phyloP scores from a whole-genome alignment of 176 grass and related monocot genomes.

The Rhynchospora pubera region DNA sequence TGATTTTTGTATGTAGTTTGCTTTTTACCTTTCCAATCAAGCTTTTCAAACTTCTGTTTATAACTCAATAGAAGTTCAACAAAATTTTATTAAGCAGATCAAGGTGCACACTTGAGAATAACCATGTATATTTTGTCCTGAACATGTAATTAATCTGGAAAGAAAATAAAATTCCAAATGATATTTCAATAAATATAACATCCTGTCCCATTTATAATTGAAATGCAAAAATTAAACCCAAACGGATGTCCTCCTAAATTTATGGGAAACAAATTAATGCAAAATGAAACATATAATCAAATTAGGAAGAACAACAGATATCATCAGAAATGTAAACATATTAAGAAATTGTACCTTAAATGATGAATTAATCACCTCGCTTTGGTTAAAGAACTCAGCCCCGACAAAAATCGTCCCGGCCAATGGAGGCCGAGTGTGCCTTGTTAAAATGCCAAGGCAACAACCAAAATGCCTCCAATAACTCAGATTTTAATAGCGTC shows the following conservation, averaged over 20 bases:
- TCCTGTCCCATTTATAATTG: too few species aligned
- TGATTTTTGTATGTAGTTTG: background rate
- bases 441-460: background rate
- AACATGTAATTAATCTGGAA: background rate
- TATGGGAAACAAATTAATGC: background rate
- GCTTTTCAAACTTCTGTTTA: background rate
- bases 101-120: background rate
- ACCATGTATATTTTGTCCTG: background rate
- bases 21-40: background rate
- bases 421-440: background rate
- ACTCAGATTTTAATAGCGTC: slow-evolving; percentile 19
- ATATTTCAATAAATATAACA: too few species aligned
- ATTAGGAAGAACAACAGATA: background rate
- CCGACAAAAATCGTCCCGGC: background rate
- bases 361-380: background rate
- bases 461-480: slow-evolving; percentile 8
- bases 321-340: background rate
- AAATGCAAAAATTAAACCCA: too few species aligned
- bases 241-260: too few species aligned
- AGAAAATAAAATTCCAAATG: background rate
- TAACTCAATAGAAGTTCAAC: background rate
- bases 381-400: background rate
- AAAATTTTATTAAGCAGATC: background rate
- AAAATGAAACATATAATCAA: background rate
- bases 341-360: background rate